Conservation (phyloP, 2,329 filamentous ascomycete species). For the Nannizzia gypsea region DNA sequence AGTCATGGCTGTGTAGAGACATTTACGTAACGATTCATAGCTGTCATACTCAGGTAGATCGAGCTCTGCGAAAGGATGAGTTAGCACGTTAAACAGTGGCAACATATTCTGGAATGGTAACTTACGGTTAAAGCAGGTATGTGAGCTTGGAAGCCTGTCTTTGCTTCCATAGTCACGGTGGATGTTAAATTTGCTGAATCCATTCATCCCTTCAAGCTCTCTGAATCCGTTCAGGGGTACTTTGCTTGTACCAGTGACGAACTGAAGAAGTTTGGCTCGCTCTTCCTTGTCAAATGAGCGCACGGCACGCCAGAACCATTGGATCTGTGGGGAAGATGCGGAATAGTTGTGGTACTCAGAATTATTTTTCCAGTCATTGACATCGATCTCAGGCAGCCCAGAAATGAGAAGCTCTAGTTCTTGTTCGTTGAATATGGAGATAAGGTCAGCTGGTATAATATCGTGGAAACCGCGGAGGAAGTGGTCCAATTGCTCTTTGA, state of each 20-base stretch:
- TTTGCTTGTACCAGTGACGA: constrained; percentile 96
- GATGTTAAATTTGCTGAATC: constrained; percentile 95
- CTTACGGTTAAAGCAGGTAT: constrained; percentile 99
- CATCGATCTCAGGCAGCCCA: constrained; percentile 89
- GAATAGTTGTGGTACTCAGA: constrained; percentile 98
- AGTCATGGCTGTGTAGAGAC: constrained; percentile 92
- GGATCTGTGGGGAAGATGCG: constrained; percentile 85
- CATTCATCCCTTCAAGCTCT: constrained; percentile 98
- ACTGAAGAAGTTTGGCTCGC: constrained; percentile 89
- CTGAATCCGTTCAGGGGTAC: constrained; percentile 98
- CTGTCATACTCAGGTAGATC: constrained; percentile 97
- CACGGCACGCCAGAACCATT: constrained; percentile 99
- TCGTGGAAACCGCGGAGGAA: constrained; percentile 97
- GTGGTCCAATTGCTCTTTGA: constrained; percentile 84
- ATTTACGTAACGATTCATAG: constrained; percentile 78
- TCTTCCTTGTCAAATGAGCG: constrained; percentile 98
- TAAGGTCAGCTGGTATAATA: constrained; percentile 85
- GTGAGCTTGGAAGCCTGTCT: constrained; percentile 85
- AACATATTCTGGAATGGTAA: constrained; percentile 20
- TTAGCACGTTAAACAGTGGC: background rate
- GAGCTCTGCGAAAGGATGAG: constrained; percentile 56
- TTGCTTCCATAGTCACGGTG: constrained; percentile 96
- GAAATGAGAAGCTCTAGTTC: constrained; percentile 94
- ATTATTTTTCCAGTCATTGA: constrained; percentile 98
- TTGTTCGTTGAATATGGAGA: constrained; percentile 97